Percentiles rank a stretch among this genome's conserved stretches.
Evolutionary conservation across 345 rosid species (phyloP).

Genomic region (Physaria fendleri): DNA sequence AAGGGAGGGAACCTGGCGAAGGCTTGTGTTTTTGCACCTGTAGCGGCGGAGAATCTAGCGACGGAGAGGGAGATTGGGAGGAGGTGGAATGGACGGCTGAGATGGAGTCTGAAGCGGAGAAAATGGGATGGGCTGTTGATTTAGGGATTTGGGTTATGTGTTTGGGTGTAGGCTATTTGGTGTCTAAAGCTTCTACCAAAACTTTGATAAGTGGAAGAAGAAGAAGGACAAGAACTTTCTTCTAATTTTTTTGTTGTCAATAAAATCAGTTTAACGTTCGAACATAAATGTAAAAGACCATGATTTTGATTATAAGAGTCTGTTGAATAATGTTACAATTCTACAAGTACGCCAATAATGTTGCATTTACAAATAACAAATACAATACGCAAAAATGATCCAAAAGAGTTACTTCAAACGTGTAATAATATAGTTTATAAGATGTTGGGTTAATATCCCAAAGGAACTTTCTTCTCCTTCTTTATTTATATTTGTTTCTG

Average conservation of each 20-base stretch:
- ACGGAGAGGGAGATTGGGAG: constrained; percentile 26
- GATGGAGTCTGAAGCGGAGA: constrained; percentile 45
- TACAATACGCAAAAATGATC: background rate
- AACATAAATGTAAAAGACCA: background rate
- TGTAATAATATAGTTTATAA: background rate
- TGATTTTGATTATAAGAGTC: background rate
- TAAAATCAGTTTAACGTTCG: background rate
- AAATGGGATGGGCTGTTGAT: constrained; percentile 72
- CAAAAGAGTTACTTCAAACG: background rate
- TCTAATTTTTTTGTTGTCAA: constrained; percentile 4
- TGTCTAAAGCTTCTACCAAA: constrained; percentile 58
- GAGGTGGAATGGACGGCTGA: constrained; percentile 27
- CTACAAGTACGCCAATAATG: background rate
- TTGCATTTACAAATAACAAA: constrained; percentile 16
- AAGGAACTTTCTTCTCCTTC: background rate
- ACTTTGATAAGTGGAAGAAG: constrained; percentile 33
- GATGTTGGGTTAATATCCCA: background rate
- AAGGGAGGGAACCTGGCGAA: constrained; percentile 32
- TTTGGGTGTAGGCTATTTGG: constrained; percentile 66
- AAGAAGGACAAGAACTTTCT: constrained; percentile 30
- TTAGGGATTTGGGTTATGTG: constrained; percentile 80
- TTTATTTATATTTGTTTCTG: constrained; percentile 14
- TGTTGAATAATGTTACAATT: background rate
- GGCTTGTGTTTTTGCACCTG: constrained; percentile 36
- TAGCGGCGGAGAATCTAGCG: constrained; percentile 23